Evolutionary conservation across 352 stramenopile species (phyloP), one percentile per base, ranked within the genome.

Genomic region (Pythium plurisporium): DNA sequence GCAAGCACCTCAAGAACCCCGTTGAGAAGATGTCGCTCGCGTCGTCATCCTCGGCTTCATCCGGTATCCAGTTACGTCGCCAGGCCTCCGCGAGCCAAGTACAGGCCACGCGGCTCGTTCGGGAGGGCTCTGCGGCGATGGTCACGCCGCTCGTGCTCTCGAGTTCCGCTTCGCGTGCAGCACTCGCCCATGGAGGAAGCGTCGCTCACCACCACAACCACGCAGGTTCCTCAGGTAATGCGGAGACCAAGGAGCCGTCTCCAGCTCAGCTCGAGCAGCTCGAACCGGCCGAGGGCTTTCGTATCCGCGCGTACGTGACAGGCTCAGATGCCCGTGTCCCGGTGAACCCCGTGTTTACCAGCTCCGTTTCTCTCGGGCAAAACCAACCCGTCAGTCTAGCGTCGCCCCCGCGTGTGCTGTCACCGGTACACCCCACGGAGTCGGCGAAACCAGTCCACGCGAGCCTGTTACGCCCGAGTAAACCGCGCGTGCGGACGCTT

Each of bases 1-100:
- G 70, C 8, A 80, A 72, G 33, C 69, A 89, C 54, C 52, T 89
- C 5, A 89, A 89, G 55, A 89, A 82, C 22, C 73, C 79, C 0
- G 29, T 89, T 2, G 79, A 89, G 53, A 76, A 62, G 26, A 70
- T 87, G 68, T 46, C 72, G 31, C 29, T 55, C 45, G 45, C 60
- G 17, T 19, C 65, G 1, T 58, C 59, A 7, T 29, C 45, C 9
- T 36, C 52, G 4, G 9, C 38, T 5, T 3, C 38, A 20, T 44
- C 38, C n/a, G n/a, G 19, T 15, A 1, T 44, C 4, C 55, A 45
- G 48, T 34, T 69, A 11, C 48, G 55, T 37, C 55, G 62, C n/a
- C 62, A 69, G 36, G 44, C 56, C 5, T 65, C 62, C 2, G 27
- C 50, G 14, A 62, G 43, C 42, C 55, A 64, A 11, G 50, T 61